phyloP scores from a whole-genome alignment of 2,329 filamentous ascomycete genomes.

The Fusarium sp. region DNA sequence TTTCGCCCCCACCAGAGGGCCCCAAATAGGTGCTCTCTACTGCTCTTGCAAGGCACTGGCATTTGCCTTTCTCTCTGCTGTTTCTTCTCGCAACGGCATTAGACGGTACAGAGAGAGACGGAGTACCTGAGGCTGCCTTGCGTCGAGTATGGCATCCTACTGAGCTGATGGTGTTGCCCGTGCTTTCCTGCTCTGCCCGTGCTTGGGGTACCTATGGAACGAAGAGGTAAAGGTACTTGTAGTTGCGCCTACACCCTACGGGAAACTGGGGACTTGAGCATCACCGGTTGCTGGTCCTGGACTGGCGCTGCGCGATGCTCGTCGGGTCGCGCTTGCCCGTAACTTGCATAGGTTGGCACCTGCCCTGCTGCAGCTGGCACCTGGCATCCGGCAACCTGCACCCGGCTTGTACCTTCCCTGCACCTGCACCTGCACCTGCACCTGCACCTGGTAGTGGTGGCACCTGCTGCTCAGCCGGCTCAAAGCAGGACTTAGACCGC shows the following conservation, averaged over 20 bases:
- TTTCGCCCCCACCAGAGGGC: slow-evolving; percentile 48
- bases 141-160: slow-evolving; percentile 4
- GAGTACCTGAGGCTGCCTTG: slow-evolving; percentile 1
- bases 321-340: slow-evolving; percentile 39
- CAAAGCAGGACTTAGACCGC: slow-evolving; percentile 47
- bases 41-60: slow-evolving; percentile 31
- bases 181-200: slow-evolving; percentile 1
- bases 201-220: neutral
- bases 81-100: slow-evolving; percentile 19
- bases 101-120: neutral
- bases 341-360: slow-evolving; percentile 38
- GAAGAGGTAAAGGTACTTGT: slow-evolving; percentile 18
- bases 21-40: slow-evolving; percentile 17
- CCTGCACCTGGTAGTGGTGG: slow-evolving; percentile 32
- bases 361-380: slow-evolving; percentile 42
- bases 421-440: slow-evolving; percentile 28
- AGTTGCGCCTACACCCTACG: slow-evolving; percentile 20
- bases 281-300: slow-evolving; percentile 33
- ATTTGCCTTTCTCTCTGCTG: slow-evolving; percentile 20
- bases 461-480: slow-evolving; percentile 45
- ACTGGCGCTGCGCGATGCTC: slow-evolving; percentile 33
- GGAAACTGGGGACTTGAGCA: slow-evolving; percentile 33
- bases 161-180: slow-evolving; percentile 27
- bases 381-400: slow-evolving; percentile 41
- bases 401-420: slow-evolving; percentile 38